Base-by-base conservation (phyloP, 2,329 filamentous ascomycete genomes). In the Hypomyces rosellus region DNA sequence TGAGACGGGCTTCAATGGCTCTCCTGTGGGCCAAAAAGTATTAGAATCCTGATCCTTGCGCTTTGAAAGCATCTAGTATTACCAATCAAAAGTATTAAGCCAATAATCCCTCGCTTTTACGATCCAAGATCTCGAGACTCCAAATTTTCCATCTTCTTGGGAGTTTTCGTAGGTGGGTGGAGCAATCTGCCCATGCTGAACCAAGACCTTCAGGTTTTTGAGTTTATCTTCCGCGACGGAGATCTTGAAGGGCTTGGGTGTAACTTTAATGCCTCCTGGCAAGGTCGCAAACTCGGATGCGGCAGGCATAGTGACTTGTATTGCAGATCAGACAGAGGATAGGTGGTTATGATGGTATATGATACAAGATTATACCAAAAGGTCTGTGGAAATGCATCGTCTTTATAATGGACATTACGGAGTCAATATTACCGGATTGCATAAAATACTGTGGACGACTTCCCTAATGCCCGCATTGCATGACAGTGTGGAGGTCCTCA, bases 71-170 rank as follows among this genome's bases (percentile, higher is more conserved):
- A 30, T 30, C 22, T 8, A 2, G 25, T 8, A 7, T 49, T 39
- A 49, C 77, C 75, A 80, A 59, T 76, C 66, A 59, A 73, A 78
- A 1, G 57, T 65, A 38, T 52, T 59, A 30, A 30, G 25, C 75
- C 75, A 78, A 30, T 66, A 62, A 5, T 67, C 60, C 45, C 69
- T 69, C 37, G 70, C 70, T 0, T 63, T 47, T 0, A 56, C 51
- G 20, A 81, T 63, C 76, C 75, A 81, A 34, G 75, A 67, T 2
- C 68, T 65, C 36, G 51, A 55, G 22, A 78, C 64, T 3, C 76
- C 77, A 56, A 69, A 50, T 25, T 14, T 36, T 7, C 49, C 49
- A 9, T 42, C 44, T 11, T 36, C 34, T 11, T 38, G 6, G 9
- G 46, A 20, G 16, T 50, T 50, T 16, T 50, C 49, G 14, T 50